phyloP scores from a whole-genome alignment of 2,329 filamentous ascomycete genomes.

The Hymenoscyphus infarciens region DNA sequence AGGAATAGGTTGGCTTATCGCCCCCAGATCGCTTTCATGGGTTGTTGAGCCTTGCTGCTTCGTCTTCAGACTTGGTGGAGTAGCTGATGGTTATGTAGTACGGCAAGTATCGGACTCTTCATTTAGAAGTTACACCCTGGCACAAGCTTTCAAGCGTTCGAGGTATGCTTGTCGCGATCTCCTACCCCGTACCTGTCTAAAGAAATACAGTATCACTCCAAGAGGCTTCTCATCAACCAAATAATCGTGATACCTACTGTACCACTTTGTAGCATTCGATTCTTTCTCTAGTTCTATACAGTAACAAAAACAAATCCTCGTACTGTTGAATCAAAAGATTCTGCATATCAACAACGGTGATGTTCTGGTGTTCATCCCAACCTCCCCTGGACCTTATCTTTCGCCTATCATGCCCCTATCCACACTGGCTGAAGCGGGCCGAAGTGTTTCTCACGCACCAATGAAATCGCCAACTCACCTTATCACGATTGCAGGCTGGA shows the following conservation, averaged over 20 bases:
- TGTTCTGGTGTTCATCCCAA: background rate
- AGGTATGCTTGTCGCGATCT: background rate
- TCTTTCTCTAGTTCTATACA: no score
- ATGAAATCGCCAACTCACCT: no score
- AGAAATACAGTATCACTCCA: no score
- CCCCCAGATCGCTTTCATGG: background rate
- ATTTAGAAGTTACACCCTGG: constrained; percentile 2
- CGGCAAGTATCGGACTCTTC: background rate
- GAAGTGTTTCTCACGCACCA: background rate
- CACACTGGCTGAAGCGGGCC: no score
- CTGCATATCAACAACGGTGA: background rate
- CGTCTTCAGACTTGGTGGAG: background rate
- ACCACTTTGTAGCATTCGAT: background rate
- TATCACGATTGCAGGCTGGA: no score
- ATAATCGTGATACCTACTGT: background rate
- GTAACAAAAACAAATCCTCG: no score
- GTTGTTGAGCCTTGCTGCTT: background rate
- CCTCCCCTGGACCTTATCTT: constrained; percentile 11
- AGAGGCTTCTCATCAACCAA: no score
- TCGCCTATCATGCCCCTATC: constrained; percentile 3
- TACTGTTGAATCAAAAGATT: background rate
- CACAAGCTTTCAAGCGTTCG: background rate
- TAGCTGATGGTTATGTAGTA: background rate
- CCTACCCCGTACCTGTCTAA: no score
- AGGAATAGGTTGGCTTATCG: background rate